Evolutionary conservation across 75 land plant species (phyloP), one percentile per base, ranked within the genome.

Genomic region (Sequoiadendron giganteum): DNA sequence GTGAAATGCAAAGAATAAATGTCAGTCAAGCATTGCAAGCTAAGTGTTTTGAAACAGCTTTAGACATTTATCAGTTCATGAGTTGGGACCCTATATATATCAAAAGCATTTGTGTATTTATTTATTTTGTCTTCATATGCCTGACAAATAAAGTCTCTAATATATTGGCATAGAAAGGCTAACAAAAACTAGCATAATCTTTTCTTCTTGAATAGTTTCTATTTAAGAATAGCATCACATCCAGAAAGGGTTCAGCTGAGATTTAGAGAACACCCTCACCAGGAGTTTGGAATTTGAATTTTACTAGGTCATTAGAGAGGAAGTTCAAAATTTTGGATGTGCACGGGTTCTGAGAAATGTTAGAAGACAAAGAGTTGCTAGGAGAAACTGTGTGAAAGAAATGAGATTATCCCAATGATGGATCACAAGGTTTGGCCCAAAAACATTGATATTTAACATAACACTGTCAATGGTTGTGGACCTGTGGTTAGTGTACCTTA

Each of bases 1-100:
- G 14, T 82, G 84, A 43, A 82, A 82, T 45, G 30, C 32, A 38
- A 87, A 82, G 83, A 28, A 82, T 13, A 76, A 32, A 82, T 38
- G 18, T 25, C 36, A 76, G 87, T 30, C 39, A 75, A 87, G 28
- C 38, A 87, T 83, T 45, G 43, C 86, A 45, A 40, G 49, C 21
- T 87, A 19, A 36, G 32, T 42, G 82, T 82, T 87, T 82, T 45
- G 49, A 75, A 45, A 82, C 32, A 45, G 28, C 52, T 82, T 47
- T 13, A 47, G 28, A 43, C 84, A 45, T 82, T 47, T 28, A 45
- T 25, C n/a, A 82, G 52, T 28, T 10, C 42, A 79, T 10, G 15
- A n/a, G 34, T 82, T n/a, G 16, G 84, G 54, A 82, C 30, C 30
- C 30, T 45, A 25, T 21, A 40, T 43, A 25, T 11, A 47, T 45